A percentile compares a stretch with the other conserved stretches of the same genome.
phyloP scores from a whole-genome alignment of 495 filamentous ascomycete species.

The Corynascus novoguineensis region DNA sequence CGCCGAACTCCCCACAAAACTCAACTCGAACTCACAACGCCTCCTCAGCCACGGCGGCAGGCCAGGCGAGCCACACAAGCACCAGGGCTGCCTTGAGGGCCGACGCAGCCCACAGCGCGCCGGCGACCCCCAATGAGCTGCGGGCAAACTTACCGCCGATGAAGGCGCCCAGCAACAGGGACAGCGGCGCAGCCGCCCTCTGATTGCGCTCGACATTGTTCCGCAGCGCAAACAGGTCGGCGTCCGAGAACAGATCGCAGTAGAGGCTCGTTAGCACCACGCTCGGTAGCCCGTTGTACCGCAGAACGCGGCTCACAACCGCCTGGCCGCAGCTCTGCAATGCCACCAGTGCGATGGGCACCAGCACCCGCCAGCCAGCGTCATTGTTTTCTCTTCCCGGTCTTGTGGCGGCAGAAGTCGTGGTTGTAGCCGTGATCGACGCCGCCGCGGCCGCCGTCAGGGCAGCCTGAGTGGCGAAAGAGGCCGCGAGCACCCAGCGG shows the following conservation, averaged over 20 bases:
- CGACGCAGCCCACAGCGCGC: constrained; percentile 59
- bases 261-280: constrained; percentile 69
- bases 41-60: constrained; percentile 23
- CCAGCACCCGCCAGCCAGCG: constrained; percentile 51
- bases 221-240: constrained; percentile 45
- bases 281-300: constrained; percentile 57
- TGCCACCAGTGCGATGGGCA: constrained; percentile 58
- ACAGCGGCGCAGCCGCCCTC: constrained; percentile 50
- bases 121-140: constrained; percentile 52
- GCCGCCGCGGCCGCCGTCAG: constrained; percentile 53
- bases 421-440: constrained; percentile 46
- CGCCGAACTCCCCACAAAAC: too few species aligned
- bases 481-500: constrained; percentile 58
- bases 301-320: constrained; percentile 59
- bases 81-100: constrained; percentile 49
- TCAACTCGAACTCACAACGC: too few species aligned
- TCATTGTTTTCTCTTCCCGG: constrained; percentile 34
- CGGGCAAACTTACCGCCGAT: constrained; percentile 54
- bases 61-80: constrained; percentile 55
- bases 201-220: constrained; percentile 58
- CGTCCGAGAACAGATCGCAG: constrained; percentile 64
- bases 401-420: background rate
- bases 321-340: constrained; percentile 69
- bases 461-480: constrained; percentile 52
- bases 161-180: constrained; percentile 56